Conservation (phyloP, 305 asterid genomes). For the Euphrasia arctica region DNA sequence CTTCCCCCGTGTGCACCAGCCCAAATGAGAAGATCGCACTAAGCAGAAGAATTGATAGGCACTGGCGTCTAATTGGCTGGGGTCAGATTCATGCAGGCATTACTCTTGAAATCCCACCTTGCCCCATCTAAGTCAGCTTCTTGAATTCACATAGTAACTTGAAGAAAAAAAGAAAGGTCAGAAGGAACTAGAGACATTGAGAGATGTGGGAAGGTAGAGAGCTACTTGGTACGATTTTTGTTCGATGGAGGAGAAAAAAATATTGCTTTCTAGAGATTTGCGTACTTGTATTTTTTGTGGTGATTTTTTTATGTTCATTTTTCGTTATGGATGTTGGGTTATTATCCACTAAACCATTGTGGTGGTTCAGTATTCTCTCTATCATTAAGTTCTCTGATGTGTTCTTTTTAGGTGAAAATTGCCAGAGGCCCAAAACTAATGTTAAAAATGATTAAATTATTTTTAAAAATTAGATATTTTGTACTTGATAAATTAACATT, state of each 20-base stretch:
- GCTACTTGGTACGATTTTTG: constrained; percentile 57
- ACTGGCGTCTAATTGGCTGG: constrained; percentile 99
- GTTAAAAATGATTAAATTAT: neutral
- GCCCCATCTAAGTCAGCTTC: constrained; percentile 51
- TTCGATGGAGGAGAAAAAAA: constrained; percentile 52
- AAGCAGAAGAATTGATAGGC: constrained; percentile 90
- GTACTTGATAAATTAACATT: no score
- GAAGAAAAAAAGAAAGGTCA: constrained; percentile 3
- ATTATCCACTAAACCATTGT: neutral
- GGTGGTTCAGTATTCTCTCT: neutral
- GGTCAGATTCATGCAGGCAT: constrained; percentile 92
- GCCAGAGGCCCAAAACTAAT: neutral
- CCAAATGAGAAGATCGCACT: constrained; percentile 86
- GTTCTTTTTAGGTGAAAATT: neutral
- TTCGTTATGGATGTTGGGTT: neutral
- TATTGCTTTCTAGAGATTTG: neutral
- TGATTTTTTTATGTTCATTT: neutral
- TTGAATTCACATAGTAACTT: constrained; percentile 20
- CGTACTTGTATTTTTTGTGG: neutral
- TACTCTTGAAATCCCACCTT: constrained; percentile 84
- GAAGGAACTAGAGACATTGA: constrained; percentile 20
- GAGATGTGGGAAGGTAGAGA: constrained; percentile 56
- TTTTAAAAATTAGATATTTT: no score
- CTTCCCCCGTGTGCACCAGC: constrained; percentile 96
- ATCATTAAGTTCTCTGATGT: neutral